Evolutionary conservation across 208 protist species (phyloP).

Genomic region (Leptomonas pyrrhocoris): DNA sequence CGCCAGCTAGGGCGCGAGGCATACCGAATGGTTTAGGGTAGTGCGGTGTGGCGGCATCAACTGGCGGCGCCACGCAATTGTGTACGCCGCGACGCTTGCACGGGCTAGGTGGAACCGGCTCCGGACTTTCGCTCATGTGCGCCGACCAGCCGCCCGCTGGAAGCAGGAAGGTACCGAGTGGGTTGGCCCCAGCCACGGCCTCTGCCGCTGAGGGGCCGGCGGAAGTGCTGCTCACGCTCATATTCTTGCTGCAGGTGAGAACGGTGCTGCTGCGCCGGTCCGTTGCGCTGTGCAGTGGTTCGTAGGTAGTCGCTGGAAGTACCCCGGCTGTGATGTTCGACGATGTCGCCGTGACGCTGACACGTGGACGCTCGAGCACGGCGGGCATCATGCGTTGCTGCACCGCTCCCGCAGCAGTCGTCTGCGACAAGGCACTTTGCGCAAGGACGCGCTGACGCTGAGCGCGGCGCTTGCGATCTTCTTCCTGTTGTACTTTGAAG

Average conservation of each 20-base stretch:
- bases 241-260: not conserved
- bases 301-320: not conserved
- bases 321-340: not conserved
- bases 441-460: constrained; percentile 20
- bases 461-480: constrained; percentile 23
- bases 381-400: constrained; percentile 1
- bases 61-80: not conserved
- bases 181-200: not conserved
- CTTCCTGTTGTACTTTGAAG: constrained; percentile 24
- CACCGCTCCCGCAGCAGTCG: not conserved
- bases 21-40: not conserved
- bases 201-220: not conserved
- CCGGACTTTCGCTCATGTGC: constrained; percentile 23
- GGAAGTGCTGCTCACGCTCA: not conserved
- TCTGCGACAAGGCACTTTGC: not conserved
- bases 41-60: not conserved
- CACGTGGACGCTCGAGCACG: constrained; percentile 1
- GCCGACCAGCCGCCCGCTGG: not conserved
- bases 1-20: not conserved
- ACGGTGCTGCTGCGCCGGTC: constrained; percentile 7
- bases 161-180: not conserved
- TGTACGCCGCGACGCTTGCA: not conserved
- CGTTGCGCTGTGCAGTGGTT: constrained; percentile 1
- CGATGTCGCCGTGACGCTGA: not conserved
- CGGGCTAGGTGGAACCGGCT: constrained; percentile 24